These are phyloP conservation scores for Eustoma russellianum DNA, from an alignment of 257 asterid genomes.

Conservation along the genomic window DNA sequence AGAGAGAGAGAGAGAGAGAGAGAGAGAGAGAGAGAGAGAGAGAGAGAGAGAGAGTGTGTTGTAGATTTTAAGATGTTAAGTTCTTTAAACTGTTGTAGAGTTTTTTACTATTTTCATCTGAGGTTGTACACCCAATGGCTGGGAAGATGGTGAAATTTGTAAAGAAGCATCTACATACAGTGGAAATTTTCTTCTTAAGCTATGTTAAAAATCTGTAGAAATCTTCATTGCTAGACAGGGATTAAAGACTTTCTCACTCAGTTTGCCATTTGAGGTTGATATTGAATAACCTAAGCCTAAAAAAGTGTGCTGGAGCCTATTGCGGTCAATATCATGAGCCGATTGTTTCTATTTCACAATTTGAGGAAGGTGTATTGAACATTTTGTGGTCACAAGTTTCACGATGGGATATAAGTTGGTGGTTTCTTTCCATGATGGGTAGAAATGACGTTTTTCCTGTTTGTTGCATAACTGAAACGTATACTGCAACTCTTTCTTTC, in stretches of 20 bases:
- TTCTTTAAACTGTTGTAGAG: too few species aligned
- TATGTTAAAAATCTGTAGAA: too few species aligned
- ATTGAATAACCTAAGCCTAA: not conserved
- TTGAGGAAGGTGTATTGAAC: not conserved
- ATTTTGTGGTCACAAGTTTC: not conserved
- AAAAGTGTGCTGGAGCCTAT: not conserved
- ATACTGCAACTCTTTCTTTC: conserved; percentile 21
- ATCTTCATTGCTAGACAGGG: not conserved
- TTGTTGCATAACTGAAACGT: not conserved
- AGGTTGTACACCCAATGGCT: too few species aligned
- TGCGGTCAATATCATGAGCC: not conserved
- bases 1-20: too few species aligned
- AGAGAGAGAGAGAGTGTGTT: too few species aligned
- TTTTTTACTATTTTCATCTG: too few species aligned
- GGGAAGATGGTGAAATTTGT: too few species aligned
- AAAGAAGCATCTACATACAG: too few species aligned
- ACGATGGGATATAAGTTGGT: not conserved
- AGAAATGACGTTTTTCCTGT: not conserved
- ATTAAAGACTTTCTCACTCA: not conserved
- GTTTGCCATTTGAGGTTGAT: not conserved
- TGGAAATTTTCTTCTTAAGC: too few species aligned
- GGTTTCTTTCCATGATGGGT: not conserved
- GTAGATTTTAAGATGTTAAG: too few species aligned
- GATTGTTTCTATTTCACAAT: not conserved
- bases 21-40: too few species aligned